Evolutionary conservation across 1,284 basidiomycete genomes (phyloP).

Genomic region (Pisolithus thermaeus): DNA sequence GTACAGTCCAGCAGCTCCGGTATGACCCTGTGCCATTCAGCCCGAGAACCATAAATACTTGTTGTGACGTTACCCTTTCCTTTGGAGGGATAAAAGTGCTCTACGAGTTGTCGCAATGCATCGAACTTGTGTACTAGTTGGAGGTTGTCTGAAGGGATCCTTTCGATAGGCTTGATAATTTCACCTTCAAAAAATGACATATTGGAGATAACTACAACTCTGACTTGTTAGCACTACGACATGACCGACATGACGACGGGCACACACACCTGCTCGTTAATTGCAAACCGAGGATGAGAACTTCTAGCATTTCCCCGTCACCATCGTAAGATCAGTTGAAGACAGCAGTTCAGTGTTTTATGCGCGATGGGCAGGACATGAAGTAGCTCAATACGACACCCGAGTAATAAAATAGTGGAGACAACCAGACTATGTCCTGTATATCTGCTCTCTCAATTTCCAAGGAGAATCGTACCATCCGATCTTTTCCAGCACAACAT

Average conservation of each 20-base stretch:
- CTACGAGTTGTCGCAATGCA: conserved; percentile 39
- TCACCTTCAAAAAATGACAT: not conserved
- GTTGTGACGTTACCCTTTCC: conserved; percentile 33
- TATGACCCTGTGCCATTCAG: conserved; percentile 37
- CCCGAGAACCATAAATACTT: conserved; percentile 35
- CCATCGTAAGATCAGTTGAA: too few relatives aligned
- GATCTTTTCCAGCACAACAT: conserved; percentile 63
- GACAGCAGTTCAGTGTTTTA: too few relatives aligned
- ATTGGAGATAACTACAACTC: not conserved
- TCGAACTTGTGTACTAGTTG: conserved; percentile 19
- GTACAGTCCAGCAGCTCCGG: conserved; percentile 55
- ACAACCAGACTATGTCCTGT: conserved; percentile 15
- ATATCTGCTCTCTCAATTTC: conserved; percentile 39
- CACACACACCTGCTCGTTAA: too few relatives aligned
- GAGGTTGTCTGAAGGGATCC: conserved; percentile 10
- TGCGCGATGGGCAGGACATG: too few relatives aligned
- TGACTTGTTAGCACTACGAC: too few relatives aligned
- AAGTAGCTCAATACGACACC: too few relatives aligned
- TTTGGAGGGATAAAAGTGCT: conserved; percentile 30
- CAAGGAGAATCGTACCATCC: conserved; percentile 65
- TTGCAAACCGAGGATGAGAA: too few relatives aligned
- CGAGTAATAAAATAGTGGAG: too few relatives aligned
- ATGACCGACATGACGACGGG: not conserved
- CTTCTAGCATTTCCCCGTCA: too few relatives aligned
- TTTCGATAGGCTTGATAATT: conserved; percentile 11